Evolutionary conservation across 768 basidiomycete species (phyloP).

Genomic region (Austroboletus festivus): DNA sequence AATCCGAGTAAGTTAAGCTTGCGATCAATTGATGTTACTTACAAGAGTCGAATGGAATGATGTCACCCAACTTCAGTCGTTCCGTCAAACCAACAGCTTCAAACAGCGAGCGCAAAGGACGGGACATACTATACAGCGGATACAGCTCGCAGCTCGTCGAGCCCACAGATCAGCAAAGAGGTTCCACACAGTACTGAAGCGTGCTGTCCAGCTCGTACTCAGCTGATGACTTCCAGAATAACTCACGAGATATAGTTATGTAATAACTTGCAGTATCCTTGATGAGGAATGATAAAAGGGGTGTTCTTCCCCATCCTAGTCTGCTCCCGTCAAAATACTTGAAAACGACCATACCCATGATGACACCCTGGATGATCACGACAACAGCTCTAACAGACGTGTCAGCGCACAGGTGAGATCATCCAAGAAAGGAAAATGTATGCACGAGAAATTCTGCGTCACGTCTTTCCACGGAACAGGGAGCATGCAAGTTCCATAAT

Average conservation of each 20-base stretch:
- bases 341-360: slow-evolving; percentile 38
- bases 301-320: slow-evolving; percentile 41
- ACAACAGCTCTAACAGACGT: slow-evolving; percentile 7
- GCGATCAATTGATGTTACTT: slow-evolving; percentile 1
- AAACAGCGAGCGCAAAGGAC: not conserved
- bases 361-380: slow-evolving; percentile 34
- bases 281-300: slow-evolving; percentile 38
- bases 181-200: slow-evolving; percentile 2
- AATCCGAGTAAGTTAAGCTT: not conserved
- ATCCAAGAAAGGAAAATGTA: slow-evolving; percentile 14
- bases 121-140: slow-evolving; percentile 6
- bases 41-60: slow-evolving; percentile 16
- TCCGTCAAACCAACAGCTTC: not conserved
- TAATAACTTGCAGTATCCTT: slow-evolving; percentile 48
- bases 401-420: not conserved
- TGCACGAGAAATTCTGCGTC: slow-evolving; percentile 15
- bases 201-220: not conserved
- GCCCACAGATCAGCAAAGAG: not conserved
- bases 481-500: slow-evolving; percentile 27
- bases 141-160: slow-evolving; percentile 2
- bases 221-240: not conserved
- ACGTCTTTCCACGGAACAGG: not conserved
- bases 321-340: slow-evolving; percentile 36
- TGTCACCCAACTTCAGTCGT: slow-evolving; percentile 12
- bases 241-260: slow-evolving; percentile 38